phyloP scores from a whole-genome alignment of 2,329 filamentous ascomycete species.

The Teratosphaeria nubilosa region DNA sequence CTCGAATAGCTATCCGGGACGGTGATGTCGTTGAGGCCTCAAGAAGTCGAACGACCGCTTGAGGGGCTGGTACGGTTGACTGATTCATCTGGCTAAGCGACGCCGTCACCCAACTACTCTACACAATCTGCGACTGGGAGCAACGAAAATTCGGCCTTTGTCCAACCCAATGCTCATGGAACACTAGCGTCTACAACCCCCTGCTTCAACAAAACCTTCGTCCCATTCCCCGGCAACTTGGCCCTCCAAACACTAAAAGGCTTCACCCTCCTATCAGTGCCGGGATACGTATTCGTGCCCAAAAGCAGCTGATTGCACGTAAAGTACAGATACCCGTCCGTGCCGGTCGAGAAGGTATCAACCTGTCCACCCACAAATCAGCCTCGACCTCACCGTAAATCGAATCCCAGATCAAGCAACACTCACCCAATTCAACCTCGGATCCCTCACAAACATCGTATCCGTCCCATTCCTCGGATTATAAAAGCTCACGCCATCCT shows the following conservation, averaged over 20 bases:
- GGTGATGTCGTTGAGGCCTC: no score
- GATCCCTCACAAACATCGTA: constrained; percentile 35
- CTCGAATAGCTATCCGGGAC: no score
- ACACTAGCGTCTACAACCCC: no score
- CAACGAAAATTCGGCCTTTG: no score
- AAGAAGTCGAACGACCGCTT: no score
- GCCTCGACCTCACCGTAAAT: no score
- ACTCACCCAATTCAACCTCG: constrained; percentile 42
- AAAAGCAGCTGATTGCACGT: constrained; percentile 42
- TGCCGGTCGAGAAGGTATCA: constrained; percentile 27
- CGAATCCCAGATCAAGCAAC: no score
- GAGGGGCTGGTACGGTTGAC: no score
- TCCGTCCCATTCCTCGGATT: constrained; percentile 37
- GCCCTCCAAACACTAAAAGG: constrained; percentile 36
- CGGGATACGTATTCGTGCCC: constrained; percentile 28
- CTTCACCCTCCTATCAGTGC: constrained; percentile 32
- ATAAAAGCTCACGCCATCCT: constrained; percentile 39
- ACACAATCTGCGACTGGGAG: no score
- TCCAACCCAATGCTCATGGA: no score
- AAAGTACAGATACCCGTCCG: constrained; percentile 21
- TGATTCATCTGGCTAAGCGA: no score
- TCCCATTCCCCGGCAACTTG: constrained; percentile 32
- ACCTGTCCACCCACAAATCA: constrained; percentile 23
- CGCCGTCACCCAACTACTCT: no score
- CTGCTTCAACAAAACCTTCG: constrained; percentile 18